Evolutionary conservation across 441 rosid genomes (phyloP).

Genomic region (Metrosideros polymorpha): DNA sequence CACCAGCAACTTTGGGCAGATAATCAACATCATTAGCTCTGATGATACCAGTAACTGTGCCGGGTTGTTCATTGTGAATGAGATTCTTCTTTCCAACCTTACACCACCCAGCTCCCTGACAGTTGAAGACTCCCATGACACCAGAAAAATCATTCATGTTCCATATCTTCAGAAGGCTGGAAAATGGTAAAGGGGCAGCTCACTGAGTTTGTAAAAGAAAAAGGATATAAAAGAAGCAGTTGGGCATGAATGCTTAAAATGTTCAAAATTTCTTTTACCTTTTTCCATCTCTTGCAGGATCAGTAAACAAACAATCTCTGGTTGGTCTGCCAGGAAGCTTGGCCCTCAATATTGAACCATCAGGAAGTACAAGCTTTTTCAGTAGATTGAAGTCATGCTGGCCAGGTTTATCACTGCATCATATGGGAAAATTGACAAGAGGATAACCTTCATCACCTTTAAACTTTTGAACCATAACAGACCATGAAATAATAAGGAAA

Average conservation of each 20-base stretch:
- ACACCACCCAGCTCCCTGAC: conserved; percentile 77
- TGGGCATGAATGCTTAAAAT: background rate
- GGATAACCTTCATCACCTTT: background rate
- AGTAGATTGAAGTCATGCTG: conserved; percentile 50
- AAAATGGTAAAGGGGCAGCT: background rate
- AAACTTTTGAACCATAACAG: background rate
- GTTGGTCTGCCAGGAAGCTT: conserved; percentile 59
- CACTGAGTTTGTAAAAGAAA: background rate
- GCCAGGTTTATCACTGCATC: conserved; percentile 53
- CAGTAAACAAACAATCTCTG: conserved; percentile 48
- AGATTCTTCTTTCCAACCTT: conserved; percentile 42
- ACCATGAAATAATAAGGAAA: background rate
- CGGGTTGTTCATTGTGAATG: conserved; percentile 53
- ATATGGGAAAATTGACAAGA: background rate
- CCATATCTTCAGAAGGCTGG: conserved; percentile 77
- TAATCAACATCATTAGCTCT: conserved; percentile 51
- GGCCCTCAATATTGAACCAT: conserved; percentile 56
- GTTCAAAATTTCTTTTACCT: conserved; percentile 17
- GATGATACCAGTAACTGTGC: conserved; percentile 34
- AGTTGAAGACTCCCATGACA: conserved; percentile 51
- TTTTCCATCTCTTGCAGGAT: conserved; percentile 48
- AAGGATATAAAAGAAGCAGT: background rate
- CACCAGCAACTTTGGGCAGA: conserved; percentile 37
- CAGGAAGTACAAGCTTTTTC: conserved; percentile 51
- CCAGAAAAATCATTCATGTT: conserved; percentile 47